Evolutionary conservation across 257 asterid species (phyloP).

Genomic region (Nicotiana sylvestris): DNA sequence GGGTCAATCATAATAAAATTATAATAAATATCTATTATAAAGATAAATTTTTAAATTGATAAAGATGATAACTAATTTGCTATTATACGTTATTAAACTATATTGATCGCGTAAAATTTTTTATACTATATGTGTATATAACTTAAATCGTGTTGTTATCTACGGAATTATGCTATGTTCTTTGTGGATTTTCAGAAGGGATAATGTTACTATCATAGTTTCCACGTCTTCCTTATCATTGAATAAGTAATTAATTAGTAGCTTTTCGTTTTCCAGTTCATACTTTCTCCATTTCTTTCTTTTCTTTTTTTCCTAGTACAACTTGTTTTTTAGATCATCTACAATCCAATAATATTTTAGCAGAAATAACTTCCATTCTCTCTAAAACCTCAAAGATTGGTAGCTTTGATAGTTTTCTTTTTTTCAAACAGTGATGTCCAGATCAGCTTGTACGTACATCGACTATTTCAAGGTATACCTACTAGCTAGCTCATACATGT

Average conservation of each 20-base stretch:
- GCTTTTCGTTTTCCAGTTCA: not conserved
- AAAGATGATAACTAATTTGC: not conserved
- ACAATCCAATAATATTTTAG: not conserved
- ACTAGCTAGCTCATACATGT: not conserved
- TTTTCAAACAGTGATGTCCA: not conserved
- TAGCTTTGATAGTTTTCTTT: not conserved
- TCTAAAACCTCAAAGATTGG: not conserved
- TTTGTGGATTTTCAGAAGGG: not conserved
- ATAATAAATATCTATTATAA: not conserved
- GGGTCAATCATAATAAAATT: not conserved
- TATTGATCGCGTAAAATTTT: not conserved
- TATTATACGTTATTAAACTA: not conserved
- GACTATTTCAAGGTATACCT: not conserved
- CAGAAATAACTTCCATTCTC: not conserved
- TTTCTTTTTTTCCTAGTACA: not conserved
- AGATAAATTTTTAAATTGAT: not conserved
- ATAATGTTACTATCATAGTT: not conserved
- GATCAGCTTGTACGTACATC: not conserved
- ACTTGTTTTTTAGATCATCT: not conserved
- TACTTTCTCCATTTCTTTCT: not conserved
- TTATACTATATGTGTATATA: too few species aligned
- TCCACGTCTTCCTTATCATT: not conserved
- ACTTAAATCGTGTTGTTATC: too few species aligned
- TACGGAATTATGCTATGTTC: not conserved
- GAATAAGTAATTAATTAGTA: not conserved